Evolutionary conservation across 2,329 filamentous ascomycete genomes (phyloP), one percentile per base, ranked within the genome.

Genomic region (Phaeophleospora eucalypticola): DNA sequence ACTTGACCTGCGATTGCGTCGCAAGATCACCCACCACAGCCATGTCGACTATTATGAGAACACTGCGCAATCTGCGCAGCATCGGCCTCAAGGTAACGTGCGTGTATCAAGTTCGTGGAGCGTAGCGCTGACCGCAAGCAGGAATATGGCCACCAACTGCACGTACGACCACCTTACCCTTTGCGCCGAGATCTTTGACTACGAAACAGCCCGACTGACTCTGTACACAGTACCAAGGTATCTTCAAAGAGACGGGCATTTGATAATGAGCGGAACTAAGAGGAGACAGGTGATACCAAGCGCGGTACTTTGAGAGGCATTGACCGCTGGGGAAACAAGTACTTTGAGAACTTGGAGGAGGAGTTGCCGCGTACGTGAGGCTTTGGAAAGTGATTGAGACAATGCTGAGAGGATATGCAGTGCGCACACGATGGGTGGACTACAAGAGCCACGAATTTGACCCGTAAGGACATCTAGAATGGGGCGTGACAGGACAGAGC

Each of bases 301-400:
- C 83, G 86, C 65, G 94, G 93, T 64, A 83, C 81, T 36, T 78
- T 95, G 58, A 81, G 98, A 58, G 93, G 85, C 62, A 80, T 75
- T 64, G 93, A 98, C 76, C 82, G 83, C 70, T 94, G 84, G 68
- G 94, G 93, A 70, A 98, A 98, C 82, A 97, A 95, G 76, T 98
- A 80, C 79, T 98, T 82, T 69, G 93, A 98, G 79, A 96, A 98
- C 77, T 71, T 82, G 65, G 73, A 76, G 52, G 89, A 97, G 68
- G 93, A 98, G 71, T 79, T 98, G 50, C 93, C 93, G 48, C 77
- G 88, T 95, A 77, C 67, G 85, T 62, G n/a, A 36, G 7, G 18
- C 24, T 12, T 16, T 18, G 18, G 41, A 47, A 39, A 42, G 16
- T 2, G 3, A 27, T 36, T 20, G 8, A 18, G 12, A 19, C 6